Percentiles rank a stretch among this genome's conserved stretches.
Evolutionary conservation across 1,139 yeast genomes (phyloP).

Genomic region (Yamadazyma kanchanaburiensis): DNA sequence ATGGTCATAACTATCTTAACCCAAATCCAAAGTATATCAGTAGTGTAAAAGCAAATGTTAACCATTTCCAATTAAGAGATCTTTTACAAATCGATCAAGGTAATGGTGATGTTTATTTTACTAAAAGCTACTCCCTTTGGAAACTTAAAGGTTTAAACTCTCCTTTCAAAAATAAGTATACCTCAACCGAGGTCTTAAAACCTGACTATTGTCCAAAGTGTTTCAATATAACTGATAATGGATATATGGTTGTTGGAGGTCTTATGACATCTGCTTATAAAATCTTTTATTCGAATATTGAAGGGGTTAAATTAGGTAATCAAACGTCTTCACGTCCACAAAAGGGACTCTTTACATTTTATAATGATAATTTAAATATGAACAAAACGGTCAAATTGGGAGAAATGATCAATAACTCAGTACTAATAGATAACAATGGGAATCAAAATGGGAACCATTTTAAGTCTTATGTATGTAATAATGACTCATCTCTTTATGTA

Average conservation of each 20-base stretch:
- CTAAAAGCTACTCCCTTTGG: constrained; percentile 31
- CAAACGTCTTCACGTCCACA: constrained; percentile 17
- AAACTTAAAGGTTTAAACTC: constrained; percentile 16
- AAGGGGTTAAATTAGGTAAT: constrained; percentile 16
- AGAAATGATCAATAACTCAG: constrained; percentile 79
- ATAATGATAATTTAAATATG: constrained; percentile 45
- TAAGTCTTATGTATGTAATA: constrained; percentile 71
- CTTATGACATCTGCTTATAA: constrained; percentile 35
- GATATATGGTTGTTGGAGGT: constrained; percentile 69
- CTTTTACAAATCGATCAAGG: constrained; percentile 48
- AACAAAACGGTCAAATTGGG: constrained; percentile 61
- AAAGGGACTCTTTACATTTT: constrained; percentile 63
- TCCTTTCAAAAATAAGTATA: not conserved
- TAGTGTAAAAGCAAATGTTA: constrained; percentile 30
- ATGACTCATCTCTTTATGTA: constrained; percentile 69
- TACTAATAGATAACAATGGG: constrained; percentile 42
- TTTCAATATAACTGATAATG: constrained; percentile 52
- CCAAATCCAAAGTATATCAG: constrained; percentile 38
- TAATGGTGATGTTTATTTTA: constrained; percentile 29
- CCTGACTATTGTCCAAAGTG: constrained; percentile 65
- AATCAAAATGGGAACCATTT: constrained; percentile 18
- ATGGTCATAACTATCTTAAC: constrained; percentile 35
- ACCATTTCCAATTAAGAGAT: constrained; percentile 90
- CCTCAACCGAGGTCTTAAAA: constrained; percentile 33
- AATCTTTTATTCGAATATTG: constrained; percentile 25